Evolutionary conservation across 352 stramenopile species (phyloP).

Genomic region (Pythium dissimile): DNA sequence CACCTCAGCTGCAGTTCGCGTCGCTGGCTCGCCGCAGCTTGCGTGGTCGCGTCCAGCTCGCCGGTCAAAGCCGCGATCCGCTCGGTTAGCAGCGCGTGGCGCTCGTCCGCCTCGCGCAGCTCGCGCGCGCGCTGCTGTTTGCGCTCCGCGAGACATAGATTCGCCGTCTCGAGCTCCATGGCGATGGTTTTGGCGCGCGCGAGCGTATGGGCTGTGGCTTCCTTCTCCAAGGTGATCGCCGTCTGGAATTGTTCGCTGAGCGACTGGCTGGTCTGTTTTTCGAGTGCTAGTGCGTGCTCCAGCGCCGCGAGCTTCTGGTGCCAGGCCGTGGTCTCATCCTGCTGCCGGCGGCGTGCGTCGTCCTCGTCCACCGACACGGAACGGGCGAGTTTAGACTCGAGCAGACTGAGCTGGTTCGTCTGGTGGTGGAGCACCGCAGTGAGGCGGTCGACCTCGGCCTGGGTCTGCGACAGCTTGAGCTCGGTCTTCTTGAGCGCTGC

Average conservation of each 20-base stretch:
- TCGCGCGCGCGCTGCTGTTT: constrained; percentile 60
- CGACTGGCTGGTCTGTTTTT: constrained; percentile 34
- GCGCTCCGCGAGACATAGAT: constrained; percentile 65
- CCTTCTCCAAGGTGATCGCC: constrained; percentile 33
- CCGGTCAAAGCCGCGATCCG: constrained; percentile 18
- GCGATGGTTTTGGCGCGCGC: constrained; percentile 35
- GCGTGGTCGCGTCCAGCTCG: constrained; percentile 7
- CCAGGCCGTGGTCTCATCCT: constrained; percentile 57
- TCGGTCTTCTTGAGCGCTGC: constrained; percentile 25
- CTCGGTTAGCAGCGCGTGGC: constrained; percentile 25
- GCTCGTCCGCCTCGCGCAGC: constrained; percentile 18
- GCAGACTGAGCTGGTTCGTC: constrained; percentile 36
- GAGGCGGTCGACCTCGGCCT: constrained; percentile 37
- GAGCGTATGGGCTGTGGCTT: constrained; percentile 41
- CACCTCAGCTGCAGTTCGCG: not conserved
- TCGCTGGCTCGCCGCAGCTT: not conserved
- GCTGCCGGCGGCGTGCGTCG: constrained; percentile 30
- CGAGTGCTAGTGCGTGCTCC: constrained; percentile 46
- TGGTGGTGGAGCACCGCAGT: constrained; percentile 30
- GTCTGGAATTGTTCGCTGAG: constrained; percentile 39
- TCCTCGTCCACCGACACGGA: constrained; percentile 53
- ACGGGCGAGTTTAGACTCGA: constrained; percentile 48
- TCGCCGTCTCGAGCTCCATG: constrained; percentile 62
- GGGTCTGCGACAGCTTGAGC: constrained; percentile 14
- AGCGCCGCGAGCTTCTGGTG: constrained; percentile 49